Evolutionary conservation across 2,329 filamentous ascomycete species (phyloP).

Genomic region (Albifimbria verrucaria): DNA sequence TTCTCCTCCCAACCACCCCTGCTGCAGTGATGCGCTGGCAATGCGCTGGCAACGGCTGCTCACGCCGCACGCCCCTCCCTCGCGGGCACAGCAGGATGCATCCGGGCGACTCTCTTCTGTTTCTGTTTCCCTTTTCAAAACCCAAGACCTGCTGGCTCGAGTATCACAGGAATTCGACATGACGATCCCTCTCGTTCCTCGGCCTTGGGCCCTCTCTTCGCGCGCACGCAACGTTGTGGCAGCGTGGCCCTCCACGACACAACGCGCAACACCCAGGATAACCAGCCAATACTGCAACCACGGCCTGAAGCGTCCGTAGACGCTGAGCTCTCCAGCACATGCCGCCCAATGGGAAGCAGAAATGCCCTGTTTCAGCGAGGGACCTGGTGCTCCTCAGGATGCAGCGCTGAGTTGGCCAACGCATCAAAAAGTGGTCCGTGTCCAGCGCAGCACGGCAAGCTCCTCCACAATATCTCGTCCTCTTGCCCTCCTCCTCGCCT

Average conservation of each 20-base stretch:
- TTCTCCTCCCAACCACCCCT: not conserved
- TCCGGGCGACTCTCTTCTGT: not conserved
- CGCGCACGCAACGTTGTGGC: too few species aligned
- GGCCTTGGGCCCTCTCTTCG: too few species aligned
- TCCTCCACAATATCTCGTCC: conserved; percentile 24
- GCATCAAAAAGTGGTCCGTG: conserved; percentile 38
- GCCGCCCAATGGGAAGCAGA: not conserved
- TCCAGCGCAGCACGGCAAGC: conserved; percentile 19
- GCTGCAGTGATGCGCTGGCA: not conserved
- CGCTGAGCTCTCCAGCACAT: not conserved
- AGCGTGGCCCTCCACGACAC: too few species aligned
- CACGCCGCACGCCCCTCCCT: not conserved
- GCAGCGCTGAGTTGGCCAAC: conserved; percentile 40
- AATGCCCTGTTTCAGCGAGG: conserved; percentile 3
- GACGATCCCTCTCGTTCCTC: too few species aligned
- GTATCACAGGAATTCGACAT: too few species aligned
- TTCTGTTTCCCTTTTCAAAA: not conserved
- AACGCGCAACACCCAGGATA: too few species aligned
- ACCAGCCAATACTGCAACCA: not conserved
- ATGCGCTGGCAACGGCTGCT: not conserved
- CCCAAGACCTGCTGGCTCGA: too few species aligned
- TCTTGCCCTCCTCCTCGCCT: conserved; percentile 15
- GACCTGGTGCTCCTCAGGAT: conserved; percentile 33
- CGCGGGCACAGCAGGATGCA: not conserved
- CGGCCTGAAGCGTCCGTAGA: not conserved